Base-by-base conservation (phyloP, 441 rosid species). In the Pelargonium exstipulatum region DNA sequence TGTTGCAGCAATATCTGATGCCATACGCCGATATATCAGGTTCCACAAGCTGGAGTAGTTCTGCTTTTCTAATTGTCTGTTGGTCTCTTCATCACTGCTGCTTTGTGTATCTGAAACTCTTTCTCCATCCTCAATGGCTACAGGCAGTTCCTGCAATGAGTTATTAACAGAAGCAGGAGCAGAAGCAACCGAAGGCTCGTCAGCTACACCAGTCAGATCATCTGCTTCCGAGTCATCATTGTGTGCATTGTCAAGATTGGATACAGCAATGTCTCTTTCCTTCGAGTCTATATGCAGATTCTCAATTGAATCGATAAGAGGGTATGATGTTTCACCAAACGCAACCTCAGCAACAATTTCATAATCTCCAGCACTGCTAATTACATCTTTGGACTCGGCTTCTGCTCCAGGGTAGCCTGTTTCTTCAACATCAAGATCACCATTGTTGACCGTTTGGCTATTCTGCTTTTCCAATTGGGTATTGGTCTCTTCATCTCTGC, bases 21-120 rank as follows among this genome's bases (percentile, higher is more conserved):
- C 87, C 90, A 85, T 81, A 51, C 82, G 77, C 73, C 72, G 82
- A 78, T 83, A 85, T 71, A 85, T 76, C 66, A 79, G 40, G 66
- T 68, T 64, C 95, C 86, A 83, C 68, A 84, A 62, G 51, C 75
- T 70, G 40, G 60, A 53, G 18, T 79, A 78, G 64, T 77, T 83
- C 64, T 73, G 79, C 66, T 77, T 75, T 73, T 78, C 89, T 67
- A 35, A 63, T 14, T 76, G 78, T 3, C 64, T 42, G 53, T 61
- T 70, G 17, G 20, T 20, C 24, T 58, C 43, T 67, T 5, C 74
- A 48, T 69, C 70, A 35, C 37, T 24, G 48, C 57, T 63, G 48
- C 4, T 62, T 57, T 77, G 64, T 22, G 69, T 43, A 69, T 65
- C 74, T 42, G 75, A 60, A 65, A 68, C 83, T 37, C 42, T 37